Base-by-base conservation (phyloP, 2,329 filamentous ascomycete species). In the Alternaria sp. region DNA sequence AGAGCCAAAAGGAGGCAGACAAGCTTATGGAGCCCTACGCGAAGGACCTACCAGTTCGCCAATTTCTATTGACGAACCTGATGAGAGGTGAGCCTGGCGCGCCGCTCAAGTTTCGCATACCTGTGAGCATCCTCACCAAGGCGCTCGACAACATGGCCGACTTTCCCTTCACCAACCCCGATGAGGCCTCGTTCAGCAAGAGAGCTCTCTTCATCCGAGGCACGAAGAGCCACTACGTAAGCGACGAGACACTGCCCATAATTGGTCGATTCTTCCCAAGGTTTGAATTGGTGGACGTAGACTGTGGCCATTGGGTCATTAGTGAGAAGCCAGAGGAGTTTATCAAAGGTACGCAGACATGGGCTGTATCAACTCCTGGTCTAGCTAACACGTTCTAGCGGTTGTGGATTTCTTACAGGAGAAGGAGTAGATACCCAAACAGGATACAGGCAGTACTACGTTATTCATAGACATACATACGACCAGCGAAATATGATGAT, bases 1-100 rank as follows among this genome's bases (percentile, higher is more conserved):
- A 86, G 13, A 90, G 87, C 68, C 90, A 92, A 71, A 86, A 87
- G 15, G 91, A 97, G 52, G 95, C 95, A 2, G 93, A 97, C 78
- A 84, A 86, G 62, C 93, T 97, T 51, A 83, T 98, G 21, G 81
- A 88, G 57, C 84, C 89, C 2, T 95, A 91, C 76, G 95, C 96
- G 77, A 80, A 87, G 75, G 90, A 90, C 13, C 80, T 96, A 5
- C 83, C 89, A 0, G 90, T 99, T 69, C 90, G 96, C 3, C 94
- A 97, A 76, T 99, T 98, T 79, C 86, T 99, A 15, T 87, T 99
- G 1, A 93, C 92, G 11, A 99, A 98, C 77, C 84, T 98, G 43
- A 81, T 91, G 69, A 87, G 89, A 6, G 73, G 80, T 4, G 74
- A 79, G 17, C 81, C 85, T 4, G 81, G 85, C 54, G 83, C 86